Evolutionary conservation across 768 basidiomycete genomes (phyloP).

Genomic region (Sarcodon sp.): DNA sequence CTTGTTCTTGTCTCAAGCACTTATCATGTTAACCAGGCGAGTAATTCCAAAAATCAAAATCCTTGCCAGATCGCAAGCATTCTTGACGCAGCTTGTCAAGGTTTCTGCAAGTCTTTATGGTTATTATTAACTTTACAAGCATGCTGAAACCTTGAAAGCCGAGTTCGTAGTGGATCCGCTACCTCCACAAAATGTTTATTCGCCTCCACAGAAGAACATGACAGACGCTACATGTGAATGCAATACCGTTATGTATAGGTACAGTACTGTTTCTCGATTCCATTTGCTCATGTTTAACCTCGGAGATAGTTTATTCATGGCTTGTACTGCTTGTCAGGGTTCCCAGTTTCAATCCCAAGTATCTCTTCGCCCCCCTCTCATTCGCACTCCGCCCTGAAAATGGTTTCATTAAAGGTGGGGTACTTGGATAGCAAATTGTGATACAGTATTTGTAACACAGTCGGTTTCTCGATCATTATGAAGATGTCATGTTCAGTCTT

Average conservation of each 20-base stretch:
- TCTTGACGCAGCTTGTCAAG: background rate
- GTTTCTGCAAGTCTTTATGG: background rate
- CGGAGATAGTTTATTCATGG: background rate
- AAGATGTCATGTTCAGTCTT: background rate
- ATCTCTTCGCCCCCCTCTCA: no score
- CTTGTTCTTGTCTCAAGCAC: no score
- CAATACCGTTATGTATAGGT: background rate
- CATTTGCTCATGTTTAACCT: background rate
- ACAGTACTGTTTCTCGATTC: background rate
- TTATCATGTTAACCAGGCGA: background rate
- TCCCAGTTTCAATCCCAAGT: no score
- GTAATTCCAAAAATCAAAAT: background rate
- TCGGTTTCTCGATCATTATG: background rate
- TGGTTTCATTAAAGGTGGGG: background rate
- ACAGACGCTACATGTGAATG: background rate
- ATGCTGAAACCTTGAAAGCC: background rate
- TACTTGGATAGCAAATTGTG: background rate
- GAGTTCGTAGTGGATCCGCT: background rate
- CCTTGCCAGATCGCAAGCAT: background rate
- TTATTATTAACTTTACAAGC: background rate
- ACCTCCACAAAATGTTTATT: background rate
- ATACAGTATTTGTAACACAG: background rate
- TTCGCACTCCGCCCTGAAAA: no score
- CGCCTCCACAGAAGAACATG: background rate
- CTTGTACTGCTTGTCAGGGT: background rate